These are phyloP conservation scores for Suillus paluster DNA, from an alignment of 768 basidiomycete species.

Conservation along the genomic window DNA sequence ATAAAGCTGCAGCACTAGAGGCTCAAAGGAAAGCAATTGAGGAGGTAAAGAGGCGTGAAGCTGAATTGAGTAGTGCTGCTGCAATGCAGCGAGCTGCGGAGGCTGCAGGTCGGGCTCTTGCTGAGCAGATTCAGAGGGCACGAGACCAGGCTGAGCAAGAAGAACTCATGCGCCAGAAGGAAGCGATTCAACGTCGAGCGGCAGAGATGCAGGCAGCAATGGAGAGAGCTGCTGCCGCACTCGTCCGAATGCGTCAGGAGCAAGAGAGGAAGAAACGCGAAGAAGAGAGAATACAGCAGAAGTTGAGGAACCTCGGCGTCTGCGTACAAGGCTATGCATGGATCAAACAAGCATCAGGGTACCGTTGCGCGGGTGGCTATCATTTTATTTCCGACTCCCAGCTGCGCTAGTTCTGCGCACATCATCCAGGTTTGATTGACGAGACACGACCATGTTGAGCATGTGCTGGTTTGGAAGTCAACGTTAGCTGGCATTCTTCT, in stretches of 20 bases:
- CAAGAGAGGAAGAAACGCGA: slow-evolving; percentile 28
- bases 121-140: slow-evolving; percentile 20
- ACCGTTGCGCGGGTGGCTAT: slow-evolving; percentile 50
- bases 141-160: slow-evolving; percentile 24
- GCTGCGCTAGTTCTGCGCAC: slow-evolving; percentile 21
- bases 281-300: slow-evolving; percentile 41
- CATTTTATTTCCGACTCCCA: slow-evolving; percentile 43
- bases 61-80: slow-evolving; percentile 20
- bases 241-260: slow-evolving; percentile 35
- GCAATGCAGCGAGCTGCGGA: slow-evolving; percentile 17
- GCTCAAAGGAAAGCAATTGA: slow-evolving; percentile 19
- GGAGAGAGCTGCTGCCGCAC: slow-evolving; percentile 24
- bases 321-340: slow-evolving; percentile 52
- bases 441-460: no score
- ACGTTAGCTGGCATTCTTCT: no score
- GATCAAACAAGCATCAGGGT: slow-evolving; percentile 45
- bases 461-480: no score
- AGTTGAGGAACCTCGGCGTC: slow-evolving; percentile 50
- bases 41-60: slow-evolving; percentile 20
- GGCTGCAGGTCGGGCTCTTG: slow-evolving; percentile 18
- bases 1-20: slow-evolving; percentile 31
- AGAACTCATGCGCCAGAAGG: slow-evolving; percentile 21
- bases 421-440: not conserved
- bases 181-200: slow-evolving; percentile 23
- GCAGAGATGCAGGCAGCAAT: slow-evolving; percentile 19